Conservation (phyloP, 1,284 basidiomycete species). For the Chondrostereum purpureum region DNA sequence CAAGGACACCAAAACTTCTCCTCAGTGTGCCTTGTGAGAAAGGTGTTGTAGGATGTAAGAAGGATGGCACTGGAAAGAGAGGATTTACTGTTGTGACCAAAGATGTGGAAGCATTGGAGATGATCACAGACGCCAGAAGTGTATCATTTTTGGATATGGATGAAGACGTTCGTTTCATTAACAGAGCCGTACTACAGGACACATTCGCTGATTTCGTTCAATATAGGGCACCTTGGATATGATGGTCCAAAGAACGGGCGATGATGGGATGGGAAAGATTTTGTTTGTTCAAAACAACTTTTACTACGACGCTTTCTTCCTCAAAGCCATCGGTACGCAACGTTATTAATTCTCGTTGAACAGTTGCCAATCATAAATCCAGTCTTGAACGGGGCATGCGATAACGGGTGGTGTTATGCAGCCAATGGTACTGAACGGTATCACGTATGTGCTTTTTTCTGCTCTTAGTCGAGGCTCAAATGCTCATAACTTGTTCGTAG, state of each 20-base stretch:
- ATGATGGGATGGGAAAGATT: slow-evolving; percentile 55
- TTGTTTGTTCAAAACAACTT: slow-evolving; percentile 96
- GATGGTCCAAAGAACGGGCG: slow-evolving; percentile 78
- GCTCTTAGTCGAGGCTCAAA: background rate
- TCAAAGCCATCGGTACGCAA: slow-evolving; percentile 82
- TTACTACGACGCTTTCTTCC: slow-evolving; percentile 98
- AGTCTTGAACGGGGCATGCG: slow-evolving; percentile 93
- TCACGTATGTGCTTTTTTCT: slow-evolving; percentile 52
- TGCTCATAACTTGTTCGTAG: slow-evolving; percentile 29
- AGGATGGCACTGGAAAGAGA: slow-evolving; percentile 41
- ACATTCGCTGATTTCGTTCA: slow-evolving; percentile 7
- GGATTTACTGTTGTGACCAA: slow-evolving; percentile 59
- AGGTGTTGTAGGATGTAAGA: slow-evolving; percentile 48
- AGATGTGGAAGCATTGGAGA: slow-evolving; percentile 58
- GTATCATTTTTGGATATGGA: slow-evolving; percentile 89
- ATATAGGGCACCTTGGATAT: slow-evolving; percentile 87
- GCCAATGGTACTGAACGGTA: slow-evolving; percentile 58
- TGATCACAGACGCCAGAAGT: slow-evolving; percentile 73
- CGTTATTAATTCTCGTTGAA: background rate
- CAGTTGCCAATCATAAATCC: slow-evolving; percentile 1
- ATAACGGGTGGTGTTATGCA: slow-evolving; percentile 68
- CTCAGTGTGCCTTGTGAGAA: slow-evolving; percentile 67
- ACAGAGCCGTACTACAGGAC: too few relatives aligned
- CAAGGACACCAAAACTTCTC: slow-evolving; percentile 57
- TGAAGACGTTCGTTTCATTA: slow-evolving; percentile 73